Percentiles rank a stretch among this genome's conserved stretches.
Conservation (phyloP, 352 stramenopile genomes). For the Pythium aquatile region DNA sequence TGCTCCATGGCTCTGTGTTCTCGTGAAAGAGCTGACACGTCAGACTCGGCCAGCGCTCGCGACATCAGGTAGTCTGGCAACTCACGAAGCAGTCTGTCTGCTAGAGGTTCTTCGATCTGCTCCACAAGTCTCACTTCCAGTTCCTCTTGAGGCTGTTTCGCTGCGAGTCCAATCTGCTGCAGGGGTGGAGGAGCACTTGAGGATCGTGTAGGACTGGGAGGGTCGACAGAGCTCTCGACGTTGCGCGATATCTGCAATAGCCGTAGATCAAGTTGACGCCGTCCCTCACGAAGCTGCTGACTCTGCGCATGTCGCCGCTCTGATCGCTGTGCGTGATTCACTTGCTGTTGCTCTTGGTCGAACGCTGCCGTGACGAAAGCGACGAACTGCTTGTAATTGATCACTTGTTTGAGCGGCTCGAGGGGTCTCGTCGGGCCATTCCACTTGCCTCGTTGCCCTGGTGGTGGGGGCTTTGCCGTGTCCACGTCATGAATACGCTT, state of each 20-base stretch:
- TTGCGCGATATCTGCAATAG: background rate
- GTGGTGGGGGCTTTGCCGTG: background rate
- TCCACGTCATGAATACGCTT: slow-evolving; percentile 37
- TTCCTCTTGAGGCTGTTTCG: background rate
- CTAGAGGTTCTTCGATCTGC: slow-evolving; percentile 11
- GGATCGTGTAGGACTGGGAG: background rate
- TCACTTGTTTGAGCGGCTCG: slow-evolving; percentile 52
- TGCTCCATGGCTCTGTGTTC: slow-evolving; percentile 5
- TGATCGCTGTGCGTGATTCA: background rate
- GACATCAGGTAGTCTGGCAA: slow-evolving; percentile 21
- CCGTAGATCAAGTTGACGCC: background rate
- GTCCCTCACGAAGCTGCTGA: background rate
- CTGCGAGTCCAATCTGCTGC: background rate
- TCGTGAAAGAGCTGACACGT: background rate
- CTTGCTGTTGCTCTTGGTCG: slow-evolving; percentile 23
- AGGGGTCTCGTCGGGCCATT: slow-evolving; percentile 6
- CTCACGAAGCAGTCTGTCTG: slow-evolving; percentile 19
- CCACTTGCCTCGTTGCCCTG: background rate
- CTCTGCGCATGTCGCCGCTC: background rate
- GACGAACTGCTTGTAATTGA: slow-evolving; percentile 78
- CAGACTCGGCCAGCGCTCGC: slow-evolving; percentile 2
- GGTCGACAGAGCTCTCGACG: background rate
- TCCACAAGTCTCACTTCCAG: slow-evolving; percentile 10
- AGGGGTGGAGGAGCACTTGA: background rate
- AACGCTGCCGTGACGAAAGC: slow-evolving; percentile 63